Base-by-base conservation (phyloP, 495 filamentous ascomycete species). In the Penicillium bialowiezense region DNA sequence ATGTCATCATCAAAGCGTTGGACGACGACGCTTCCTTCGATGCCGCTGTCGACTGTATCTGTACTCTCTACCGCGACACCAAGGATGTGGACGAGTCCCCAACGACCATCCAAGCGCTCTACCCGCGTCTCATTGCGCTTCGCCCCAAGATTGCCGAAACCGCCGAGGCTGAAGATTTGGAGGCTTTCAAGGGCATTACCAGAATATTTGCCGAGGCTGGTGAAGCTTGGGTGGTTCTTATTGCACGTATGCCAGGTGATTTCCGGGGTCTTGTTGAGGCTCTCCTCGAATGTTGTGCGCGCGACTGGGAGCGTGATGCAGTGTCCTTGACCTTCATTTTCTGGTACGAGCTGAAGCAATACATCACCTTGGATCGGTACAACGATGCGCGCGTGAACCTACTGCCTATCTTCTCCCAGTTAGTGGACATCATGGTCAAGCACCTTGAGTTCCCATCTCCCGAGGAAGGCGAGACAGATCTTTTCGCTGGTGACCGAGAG, bases 261-360 rank as follows among this genome's bases (percentile, higher is more conserved):
- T 97, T 97, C 70, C 81, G 86, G 5, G 82, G 80, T n/a, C 74
- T 99, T 2, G 93, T 97, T 7, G 90, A 96, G 59, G 83, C 86
- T 7, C 81, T 97, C 26, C 78, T 97, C 21, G 92, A 99, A 68
- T 96, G 91, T 64, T 89, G 86, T 51, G 86, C 86, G 18, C 76
- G 84, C 53, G 93, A 99, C 64, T 82, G 83, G 63, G 91, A 97
- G 41, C 77, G 87, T 46, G 93, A 97, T 42, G 90, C 89, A 7
- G 86, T 97, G 43, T 85, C 88, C 21, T 80, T 91, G 50, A 99
- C 93, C 1, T 97, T 97, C 67, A 81, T 83, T 42, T 97, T 97
- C 72, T 99, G 93, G 93, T 97, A 95, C 66, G 93, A 99, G 65
- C 73, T 99, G 44, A 99, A 99, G 73, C 90, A 96, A 70, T 96